These are phyloP conservation scores for Aechmea fasciata DNA, from an alignment of 176 grass and related monocot genomes.

Conservation along the genomic window DNA sequence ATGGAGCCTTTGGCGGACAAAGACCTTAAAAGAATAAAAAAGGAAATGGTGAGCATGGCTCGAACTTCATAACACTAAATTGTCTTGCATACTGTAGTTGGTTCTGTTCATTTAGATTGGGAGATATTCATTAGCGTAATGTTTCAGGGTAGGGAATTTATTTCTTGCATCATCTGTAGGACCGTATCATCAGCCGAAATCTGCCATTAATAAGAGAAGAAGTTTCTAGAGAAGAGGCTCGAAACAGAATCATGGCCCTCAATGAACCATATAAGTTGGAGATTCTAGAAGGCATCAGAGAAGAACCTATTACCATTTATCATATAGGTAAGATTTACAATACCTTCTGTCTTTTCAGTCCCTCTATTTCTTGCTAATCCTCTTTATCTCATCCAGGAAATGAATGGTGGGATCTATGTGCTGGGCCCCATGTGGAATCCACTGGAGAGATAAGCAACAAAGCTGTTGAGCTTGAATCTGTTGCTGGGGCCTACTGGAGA, in stretches of 20 bases:
- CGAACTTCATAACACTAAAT: background rate
- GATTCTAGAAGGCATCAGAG: slow-evolving; percentile 83
- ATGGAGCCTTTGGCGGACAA: slow-evolving; percentile 86
- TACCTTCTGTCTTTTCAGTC: background rate
- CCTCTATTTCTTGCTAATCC: background rate
- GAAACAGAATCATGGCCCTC: slow-evolving; percentile 66
- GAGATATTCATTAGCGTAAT: slow-evolving; percentile 31
- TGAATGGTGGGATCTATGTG: slow-evolving; percentile 99
- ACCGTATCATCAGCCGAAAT: slow-evolving; percentile 65
- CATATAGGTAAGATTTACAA: slow-evolving; percentile 57
- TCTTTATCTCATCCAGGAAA: slow-evolving; percentile 44
- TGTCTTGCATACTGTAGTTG: background rate
- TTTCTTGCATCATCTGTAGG: slow-evolving; percentile 59
- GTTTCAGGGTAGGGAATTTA: slow-evolving; percentile 42
- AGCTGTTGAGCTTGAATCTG: slow-evolving; percentile 86
- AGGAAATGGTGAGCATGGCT: slow-evolving; percentile 68
- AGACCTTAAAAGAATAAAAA: slow-evolving; percentile 95
- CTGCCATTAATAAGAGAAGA: slow-evolving; percentile 85
- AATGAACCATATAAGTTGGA: slow-evolving; percentile 88
- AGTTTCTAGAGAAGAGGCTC: slow-evolving; percentile 77
- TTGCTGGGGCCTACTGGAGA: slow-evolving; percentile 95
- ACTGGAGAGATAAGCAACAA: slow-evolving; percentile 79
- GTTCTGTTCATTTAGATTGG: background rate
- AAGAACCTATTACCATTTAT: slow-evolving; percentile 94
- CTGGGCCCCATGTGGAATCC: slow-evolving; percentile 87